Conservation (phyloP, 352 stramenopile species). For the Pythium utonaiense region DNA sequence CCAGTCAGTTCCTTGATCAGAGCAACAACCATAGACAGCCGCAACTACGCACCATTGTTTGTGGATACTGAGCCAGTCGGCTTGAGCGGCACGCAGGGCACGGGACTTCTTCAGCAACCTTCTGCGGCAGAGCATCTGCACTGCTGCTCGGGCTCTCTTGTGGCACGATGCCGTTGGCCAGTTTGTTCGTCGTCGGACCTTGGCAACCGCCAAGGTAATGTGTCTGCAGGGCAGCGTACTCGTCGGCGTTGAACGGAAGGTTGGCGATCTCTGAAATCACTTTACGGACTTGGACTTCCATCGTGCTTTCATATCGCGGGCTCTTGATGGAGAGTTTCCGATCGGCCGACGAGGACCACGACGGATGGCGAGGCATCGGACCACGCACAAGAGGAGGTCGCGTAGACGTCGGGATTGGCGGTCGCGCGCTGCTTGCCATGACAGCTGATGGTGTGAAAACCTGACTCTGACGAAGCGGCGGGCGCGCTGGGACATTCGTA, state of each 20-base stretch:
- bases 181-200: conserved; percentile 24
- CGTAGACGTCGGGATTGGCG: background rate
- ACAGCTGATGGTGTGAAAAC: background rate
- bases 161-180: background rate
- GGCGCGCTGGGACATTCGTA: conserved; percentile 6
- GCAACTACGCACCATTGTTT: conserved; percentile 36
- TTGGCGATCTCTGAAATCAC: conserved; percentile 59
- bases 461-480: conserved; percentile 6
- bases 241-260: conserved; percentile 63
- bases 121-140: background rate
- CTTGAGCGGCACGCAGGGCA: conserved; percentile 29
- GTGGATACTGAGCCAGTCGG: conserved; percentile 51
- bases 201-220: conserved; percentile 61
- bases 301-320: conserved; percentile 65
- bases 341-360: conserved; percentile 27
- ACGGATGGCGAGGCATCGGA: conserved; percentile 15
- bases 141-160: conserved; percentile 12
- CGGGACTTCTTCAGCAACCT: conserved; percentile 14
- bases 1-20: background rate
- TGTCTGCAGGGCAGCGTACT: conserved; percentile 51
- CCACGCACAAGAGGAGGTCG: conserved; percentile 4
- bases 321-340: conserved; percentile 63
- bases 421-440: background rate
- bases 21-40: too few relatives aligned
- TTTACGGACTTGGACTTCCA: conserved; percentile 68